Evolutionary conservation across 208 protist genomes (phyloP), one percentile per base, ranked within the genome.

Genomic region (Kentomonas sorsogonicus): DNA sequence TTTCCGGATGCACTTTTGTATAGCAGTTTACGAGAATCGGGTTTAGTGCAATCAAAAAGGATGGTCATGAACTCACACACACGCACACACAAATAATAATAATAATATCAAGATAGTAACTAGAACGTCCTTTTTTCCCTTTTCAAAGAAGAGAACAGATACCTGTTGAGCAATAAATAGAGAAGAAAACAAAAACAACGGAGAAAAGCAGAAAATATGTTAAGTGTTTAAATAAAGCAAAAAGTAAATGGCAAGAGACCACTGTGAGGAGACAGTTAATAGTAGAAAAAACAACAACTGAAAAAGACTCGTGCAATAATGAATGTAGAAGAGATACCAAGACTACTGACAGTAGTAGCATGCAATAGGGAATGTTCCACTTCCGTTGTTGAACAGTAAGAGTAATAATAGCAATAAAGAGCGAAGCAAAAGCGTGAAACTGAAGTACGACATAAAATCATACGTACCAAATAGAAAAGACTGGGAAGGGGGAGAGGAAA

Each of bases 141-240:
- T n/a, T n/a, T n/a, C n/a, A n/a, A n/a, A n/a, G n/a, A n/a, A n/a
- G n/a, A n/a, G n/a, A n/a, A n/a, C 33, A 36, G 7, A 36, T 36
- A 36, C 11, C 33, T 36, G 33, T 36, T n/a, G n/a, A n/a, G n/a
- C n/a, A n/a, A n/a, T n/a, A 46, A 30, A 46, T 25, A 9, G 43
- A n/a, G 6, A 26, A 66, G 18, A 56, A 50, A 65, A 50, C 50
- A 66, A 52, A 71, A 64, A 39, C 39, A 57, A 53, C 5, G 5
- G 9, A 39, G 6, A 15, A 20, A 40, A 41, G 20, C 11, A 63
- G 9, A 63, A 23, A 44, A 56, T 44, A 52, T 13, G 10, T 34
- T 29, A 58, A 9, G 15, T 40, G 11, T 41, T 9, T 47, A 46
- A 23, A 41, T 41, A 23, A 51, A 44, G 29, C 36, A 39, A 44